Base-by-base conservation (phyloP, 2,329 filamentous ascomycete species). In the Xylaria polymorpha region DNA sequence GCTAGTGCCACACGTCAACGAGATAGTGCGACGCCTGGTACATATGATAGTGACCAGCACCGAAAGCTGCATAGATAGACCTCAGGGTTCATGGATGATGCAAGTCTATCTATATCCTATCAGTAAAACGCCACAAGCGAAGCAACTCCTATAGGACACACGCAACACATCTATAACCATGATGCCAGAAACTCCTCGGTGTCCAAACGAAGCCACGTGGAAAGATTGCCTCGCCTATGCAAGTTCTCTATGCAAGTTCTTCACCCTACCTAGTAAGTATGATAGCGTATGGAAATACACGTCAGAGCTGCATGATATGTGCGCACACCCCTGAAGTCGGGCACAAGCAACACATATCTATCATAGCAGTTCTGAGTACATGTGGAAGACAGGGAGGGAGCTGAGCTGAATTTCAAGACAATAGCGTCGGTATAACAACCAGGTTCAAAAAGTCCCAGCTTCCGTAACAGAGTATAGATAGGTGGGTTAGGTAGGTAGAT, bases 381-480 rank as follows among this genome's bases (percentile, higher is more conserved):
- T 22, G 43, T 37, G 9, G 20, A 32, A 57, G 14, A 51, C 25
- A 22, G 65, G 55, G 12, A 22, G 61, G 56, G 12, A 22, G 61
- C 56, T 57, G 56, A 60, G 43, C 37, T 41, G 56, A 15, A 51
- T 59, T n/a, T 22, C 46, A 22, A 63, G 48, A 58, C 53, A 41
- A 25, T 37, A 35, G 60, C 32, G 6, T 59, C 29, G 20, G 39
- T 41, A 43, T 32, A n/a, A 15, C 8, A 8, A 3, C 25, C 3
- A 32, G 3, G 15, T 32, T n/a, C 48, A 51, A 32, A 32, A 51
- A 51, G 25, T 32, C 48, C 43, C 29, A 32, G 25, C 8, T 51
- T 51, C 22, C 22, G 12, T 32, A 35, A n/a, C 9, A 14, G 25
- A 51, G 25, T 29, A 29, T 29, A 29, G 25, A 29, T 2, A 29